These are phyloP conservation scores for Lyophyllum shimeji DNA, from an alignment of 768 basidiomycete genomes.

Conservation along the genomic window DNA sequence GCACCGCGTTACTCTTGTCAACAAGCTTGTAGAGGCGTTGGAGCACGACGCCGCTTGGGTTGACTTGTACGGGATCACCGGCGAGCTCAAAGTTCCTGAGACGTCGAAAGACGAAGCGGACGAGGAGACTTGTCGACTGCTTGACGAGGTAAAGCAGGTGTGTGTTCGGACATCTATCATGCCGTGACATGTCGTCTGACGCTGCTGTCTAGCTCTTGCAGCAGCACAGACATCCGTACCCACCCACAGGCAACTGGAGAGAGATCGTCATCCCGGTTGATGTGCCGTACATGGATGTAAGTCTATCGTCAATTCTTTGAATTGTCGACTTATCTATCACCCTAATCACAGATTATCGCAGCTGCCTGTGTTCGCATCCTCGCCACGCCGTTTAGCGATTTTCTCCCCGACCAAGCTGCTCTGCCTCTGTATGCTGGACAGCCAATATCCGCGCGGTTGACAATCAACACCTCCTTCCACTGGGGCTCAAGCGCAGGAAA, in stretches of 20 bases:
- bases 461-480: slow-evolving; percentile 71
- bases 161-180: slow-evolving; percentile 8
- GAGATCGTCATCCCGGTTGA: slow-evolving; percentile 84
- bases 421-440: slow-evolving; percentile 80
- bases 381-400: slow-evolving; percentile 42
- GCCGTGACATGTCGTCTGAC: not conserved
- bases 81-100: slow-evolving; percentile 61
- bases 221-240: slow-evolving; percentile 39
- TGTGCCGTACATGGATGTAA: slow-evolving; percentile 77
- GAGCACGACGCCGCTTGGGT: slow-evolving; percentile 69
- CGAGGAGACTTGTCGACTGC: slow-evolving; percentile 27
- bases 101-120: slow-evolving; percentile 28
- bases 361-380: slow-evolving; percentile 52
- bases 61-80: slow-evolving; percentile 66
- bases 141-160: slow-evolving; percentile 34
- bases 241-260: slow-evolving; percentile 56
- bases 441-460: slow-evolving; percentile 69
- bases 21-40: slow-evolving; percentile 54
- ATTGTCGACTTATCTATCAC: slow-evolving; percentile 3
- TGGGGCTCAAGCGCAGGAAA: slow-evolving; percentile 60
- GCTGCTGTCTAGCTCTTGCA: slow-evolving; percentile 35
- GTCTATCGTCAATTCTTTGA: slow-evolving; percentile 24
- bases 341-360: slow-evolving; percentile 56
- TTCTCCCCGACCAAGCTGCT: slow-evolving; percentile 21
- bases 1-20: slow-evolving; percentile 45